A percentile compares a stretch with the other conserved stretches of the same genome.
phyloP scores from a whole-genome alignment of 2,329 filamentous ascomycete species.

The Talaromyces pinophilus region DNA sequence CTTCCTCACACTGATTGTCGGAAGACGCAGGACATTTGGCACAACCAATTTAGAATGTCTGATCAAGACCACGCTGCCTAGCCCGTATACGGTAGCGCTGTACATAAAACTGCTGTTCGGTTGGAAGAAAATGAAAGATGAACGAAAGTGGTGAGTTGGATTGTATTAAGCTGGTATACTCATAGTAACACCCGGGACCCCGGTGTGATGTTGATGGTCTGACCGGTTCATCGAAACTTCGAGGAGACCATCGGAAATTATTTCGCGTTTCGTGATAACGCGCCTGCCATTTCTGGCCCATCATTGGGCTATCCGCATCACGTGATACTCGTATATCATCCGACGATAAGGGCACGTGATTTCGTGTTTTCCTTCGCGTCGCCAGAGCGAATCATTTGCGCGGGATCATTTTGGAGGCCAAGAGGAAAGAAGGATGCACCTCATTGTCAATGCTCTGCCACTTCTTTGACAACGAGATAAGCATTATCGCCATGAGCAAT shows the following conservation, averaged over 20 bases:
- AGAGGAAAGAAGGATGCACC: not conserved
- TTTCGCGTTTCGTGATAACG: constrained; percentile 23
- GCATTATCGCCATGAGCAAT: constrained; percentile 42
- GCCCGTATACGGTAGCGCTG: constrained; percentile 20
- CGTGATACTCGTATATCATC: not conserved
- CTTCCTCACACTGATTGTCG: constrained; percentile 26
- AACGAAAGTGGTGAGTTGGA: not conserved
- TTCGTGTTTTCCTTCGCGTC: constrained; percentile 18
- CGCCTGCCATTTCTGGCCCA: not conserved
- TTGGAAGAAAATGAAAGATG: constrained; percentile 33
- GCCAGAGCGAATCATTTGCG: not conserved
- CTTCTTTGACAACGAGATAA: constrained; percentile 7
- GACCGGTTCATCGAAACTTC: not conserved
- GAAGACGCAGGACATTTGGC: constrained; percentile 30
- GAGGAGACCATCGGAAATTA: not conserved
- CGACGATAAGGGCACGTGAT: constrained; percentile 11
- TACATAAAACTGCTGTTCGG: constrained; percentile 19
- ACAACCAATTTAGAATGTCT: constrained; percentile 29
- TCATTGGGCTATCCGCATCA: not conserved
- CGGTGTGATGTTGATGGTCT: not conserved
- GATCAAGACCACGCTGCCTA: constrained; percentile 27
- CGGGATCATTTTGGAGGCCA: not conserved
- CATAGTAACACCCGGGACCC: not conserved
- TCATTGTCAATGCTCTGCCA: not conserved
- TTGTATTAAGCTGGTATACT: not conserved